Evolutionary conservation across 2,329 filamentous ascomycete genomes (phyloP), one percentile per base, ranked within the genome.

Genomic region (Paramyrothecium roridum): DNA sequence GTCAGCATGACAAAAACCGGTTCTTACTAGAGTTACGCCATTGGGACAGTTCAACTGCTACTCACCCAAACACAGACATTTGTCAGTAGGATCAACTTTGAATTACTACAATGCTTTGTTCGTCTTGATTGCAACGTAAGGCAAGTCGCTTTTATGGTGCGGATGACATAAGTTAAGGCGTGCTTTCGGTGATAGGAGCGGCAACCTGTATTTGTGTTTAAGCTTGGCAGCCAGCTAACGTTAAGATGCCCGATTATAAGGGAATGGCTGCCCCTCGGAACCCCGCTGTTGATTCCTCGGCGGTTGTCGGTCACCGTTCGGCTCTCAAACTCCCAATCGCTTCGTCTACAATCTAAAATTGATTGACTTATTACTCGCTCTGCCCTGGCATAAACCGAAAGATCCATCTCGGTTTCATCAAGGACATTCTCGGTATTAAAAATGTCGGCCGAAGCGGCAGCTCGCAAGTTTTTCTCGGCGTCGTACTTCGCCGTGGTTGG

Each of bases 401-500:
- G 26, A 4, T 30, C 26, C 10, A 30, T 30, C 26, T 43, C 12
- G 37, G 16, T 17, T n/a, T 43, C 37, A 43, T 17, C 7, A 16
- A 43, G 46, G 47, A 33, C 40, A 17, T 37, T 34, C 26, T 22
- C 48, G 33, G 26, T 54, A 40, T 47, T 61, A 61, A 76, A 68
- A 43, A 85, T 85, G 81, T 73, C 81, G 21, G 90, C 89, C 76
- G 87, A 92, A 69, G 80, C 85, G 49, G 83, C 88, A 48, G 86
- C 91, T 48, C 86, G 85, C 59, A 80, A 81, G 13, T 97, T 97
- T 80, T 96, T 97, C 77, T 80, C 84, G 3, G 88, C 88, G 8
- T 84, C 88, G 23, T 80, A 82, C 61, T 96, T 93, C 71, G 93
- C 93, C 56, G 93, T 97, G 26, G 91, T 93, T 20, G 93, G 93